Evolutionary conservation across 2,329 filamentous ascomycete genomes (phyloP), one percentile per base, ranked within the genome.

Genomic region (Purpureocillium lavendulum): DNA sequence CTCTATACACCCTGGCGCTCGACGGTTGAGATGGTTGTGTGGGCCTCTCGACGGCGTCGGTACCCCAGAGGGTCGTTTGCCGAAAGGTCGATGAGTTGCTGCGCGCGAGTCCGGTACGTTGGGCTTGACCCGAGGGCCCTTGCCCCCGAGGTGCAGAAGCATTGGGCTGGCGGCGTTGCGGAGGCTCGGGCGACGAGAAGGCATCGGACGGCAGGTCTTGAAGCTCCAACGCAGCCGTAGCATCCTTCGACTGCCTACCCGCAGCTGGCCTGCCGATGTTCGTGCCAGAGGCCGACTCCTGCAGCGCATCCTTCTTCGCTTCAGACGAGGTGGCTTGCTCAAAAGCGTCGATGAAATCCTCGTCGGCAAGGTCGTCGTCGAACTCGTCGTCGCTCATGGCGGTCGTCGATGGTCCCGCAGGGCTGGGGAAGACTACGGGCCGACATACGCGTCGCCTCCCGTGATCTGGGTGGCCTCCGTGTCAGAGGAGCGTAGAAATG

Each of bases 181-280:
- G 42, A 14, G 55, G 57, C 35, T 67, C 60, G 5, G 78, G 74
- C 2, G 80, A 72, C 37, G 77, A 79, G 53, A 89, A 88, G 1
- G 81, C 84, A 65, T 87, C 74, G 2, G 75, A 70, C 0, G 79
- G 73, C 35, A 82, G 59, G 45, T 75, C 70, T 24, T 76, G 71
- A 4, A 81, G 53, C 28, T 76, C 67, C 21, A 53, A 40, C 3
- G 53, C 50, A n/a, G 49, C 48, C 4, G 39, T 45, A 9, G 42
- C 37, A 15, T 43, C 34, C 3, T 21, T 11, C 11, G 17, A 18
- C 28, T 33, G 32, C 11, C n/a, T 18, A 10, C 16, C 24, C 2
- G n/a, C 2, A 16, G 17, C 5, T 12, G n/a, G 15, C 1, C 18
- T 3, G 10, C n/a, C 8, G 6, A 11, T 31, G 17, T 21, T 18